phyloP scores from a whole-genome alignment of 805 yeast species.

The Kuraishia cidri region DNA sequence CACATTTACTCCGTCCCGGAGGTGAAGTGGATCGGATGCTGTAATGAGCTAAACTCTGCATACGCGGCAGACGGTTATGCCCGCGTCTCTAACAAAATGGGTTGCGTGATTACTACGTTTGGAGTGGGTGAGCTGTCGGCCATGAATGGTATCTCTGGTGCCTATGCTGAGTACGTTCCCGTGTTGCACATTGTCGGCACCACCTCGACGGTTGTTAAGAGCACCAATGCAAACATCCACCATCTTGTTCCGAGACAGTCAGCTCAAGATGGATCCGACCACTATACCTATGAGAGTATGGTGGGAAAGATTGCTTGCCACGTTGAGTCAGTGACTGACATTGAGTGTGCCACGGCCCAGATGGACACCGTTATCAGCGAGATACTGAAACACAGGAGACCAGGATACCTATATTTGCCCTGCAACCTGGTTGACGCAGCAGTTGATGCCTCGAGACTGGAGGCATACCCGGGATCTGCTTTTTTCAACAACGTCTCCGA shows the following conservation, averaged over 20 bases:
- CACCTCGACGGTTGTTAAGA: conserved; percentile 11
- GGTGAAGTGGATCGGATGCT: conserved; percentile 30
- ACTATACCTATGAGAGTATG: conserved; percentile 55
- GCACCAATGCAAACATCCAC: conserved; percentile 26
- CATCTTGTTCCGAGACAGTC: conserved; percentile 50
- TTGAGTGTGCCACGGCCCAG: conserved; percentile 40
- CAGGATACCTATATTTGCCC: conserved; percentile 80
- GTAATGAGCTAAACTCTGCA: conserved; percentile 43
- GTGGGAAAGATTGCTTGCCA: conserved; percentile 48
- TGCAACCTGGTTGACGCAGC: conserved; percentile 46
- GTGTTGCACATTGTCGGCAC: conserved; percentile 45
- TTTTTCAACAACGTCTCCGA: conserved; percentile 14
- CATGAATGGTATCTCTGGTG: conserved; percentile 37
- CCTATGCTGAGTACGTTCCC: conserved; percentile 37
- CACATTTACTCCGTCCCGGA: conserved; percentile 25
- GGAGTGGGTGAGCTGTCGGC: conserved; percentile 48
- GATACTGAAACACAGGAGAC: conserved; percentile 52
- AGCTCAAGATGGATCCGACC: conserved; percentile 49
- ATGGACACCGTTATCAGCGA: conserved; percentile 59
- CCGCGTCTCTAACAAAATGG: conserved; percentile 20
- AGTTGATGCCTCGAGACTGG: conserved; percentile 24
- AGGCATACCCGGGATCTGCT: conserved; percentile 5
- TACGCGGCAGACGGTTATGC: conserved; percentile 44
- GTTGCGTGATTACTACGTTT: conserved; percentile 35
- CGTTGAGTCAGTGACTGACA: conserved; percentile 36